phyloP scores from a whole-genome alignment of 2,329 filamentous ascomycete genomes.

The Lecanicillium sp. region DNA sequence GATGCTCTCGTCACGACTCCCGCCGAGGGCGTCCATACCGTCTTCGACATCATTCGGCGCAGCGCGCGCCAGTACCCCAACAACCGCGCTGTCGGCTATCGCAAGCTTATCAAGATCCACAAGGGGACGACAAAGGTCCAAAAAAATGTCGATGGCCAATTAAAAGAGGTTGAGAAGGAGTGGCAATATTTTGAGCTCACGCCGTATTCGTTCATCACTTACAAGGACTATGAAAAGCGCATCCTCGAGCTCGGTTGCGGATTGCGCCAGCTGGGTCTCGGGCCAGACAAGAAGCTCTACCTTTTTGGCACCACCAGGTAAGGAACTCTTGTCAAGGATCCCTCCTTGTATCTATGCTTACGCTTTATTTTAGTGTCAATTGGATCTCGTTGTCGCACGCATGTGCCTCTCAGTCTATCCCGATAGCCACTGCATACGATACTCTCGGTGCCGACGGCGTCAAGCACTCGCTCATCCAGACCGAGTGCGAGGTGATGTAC shows the following conservation, averaged over 20 bases:
- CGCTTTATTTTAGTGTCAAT: too few relatives aligned
- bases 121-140: conserved; percentile 83
- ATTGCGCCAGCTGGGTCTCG: conserved; percentile 67
- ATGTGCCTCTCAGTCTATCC: conserved; percentile 76
- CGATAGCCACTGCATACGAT: conserved; percentile 92
- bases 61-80: conserved; percentile 58
- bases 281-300: conserved; percentile 63
- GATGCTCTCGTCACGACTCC: conserved; percentile 63
- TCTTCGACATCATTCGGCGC: conserved; percentile 71
- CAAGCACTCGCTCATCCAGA: conserved; percentile 79
- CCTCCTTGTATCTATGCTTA: too few relatives aligned
- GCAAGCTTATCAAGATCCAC: conserved; percentile 70
- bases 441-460: conserved; percentile 81
- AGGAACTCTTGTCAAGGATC: too few relatives aligned
- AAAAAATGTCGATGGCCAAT: conserved; percentile 77
- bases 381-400: conserved; percentile 80
- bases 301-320: conserved; percentile 83
- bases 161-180: conserved; percentile 78
- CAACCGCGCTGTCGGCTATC: conserved; percentile 61
- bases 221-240: conserved; percentile 69
- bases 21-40: conserved; percentile 63
- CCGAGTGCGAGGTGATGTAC: conserved; percentile 76
- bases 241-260: conserved; percentile 66
- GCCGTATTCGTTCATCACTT: conserved; percentile 68
- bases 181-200: conserved; percentile 88